Evolutionary conservation across 768 basidiomycete genomes (phyloP).

Genomic region (Mycena belliarum): DNA sequence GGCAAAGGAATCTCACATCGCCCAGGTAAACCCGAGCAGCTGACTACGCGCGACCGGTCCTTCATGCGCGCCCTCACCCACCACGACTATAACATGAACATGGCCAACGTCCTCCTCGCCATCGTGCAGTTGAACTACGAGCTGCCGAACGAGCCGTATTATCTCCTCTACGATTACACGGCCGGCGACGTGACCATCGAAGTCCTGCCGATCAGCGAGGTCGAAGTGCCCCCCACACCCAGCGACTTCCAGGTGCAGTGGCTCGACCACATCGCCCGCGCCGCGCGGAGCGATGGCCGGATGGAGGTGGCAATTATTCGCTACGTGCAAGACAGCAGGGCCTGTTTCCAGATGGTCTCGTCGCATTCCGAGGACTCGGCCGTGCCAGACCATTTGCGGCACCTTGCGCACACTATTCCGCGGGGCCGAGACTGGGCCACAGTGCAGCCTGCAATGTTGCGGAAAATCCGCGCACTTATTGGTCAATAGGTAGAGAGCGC

Average conservation of each 20-base stretch:
- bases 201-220: background rate
- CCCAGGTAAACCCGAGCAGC: background rate
- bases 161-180: background rate
- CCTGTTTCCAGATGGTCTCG: background rate
- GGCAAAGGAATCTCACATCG: background rate
- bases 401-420: background rate
- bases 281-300: background rate
- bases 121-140: no score
- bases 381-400: background rate
- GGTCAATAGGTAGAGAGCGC: no score
- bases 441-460: no score
- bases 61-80: background rate
- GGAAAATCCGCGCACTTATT: no score
- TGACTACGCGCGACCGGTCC: background rate
- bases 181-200: background rate
- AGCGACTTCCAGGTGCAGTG: background rate
- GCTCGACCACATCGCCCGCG: background rate
- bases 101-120: background rate
- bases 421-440: background rate
- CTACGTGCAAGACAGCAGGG: background rate
- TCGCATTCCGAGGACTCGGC: background rate
- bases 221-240: background rate
- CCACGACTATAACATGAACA: background rate
- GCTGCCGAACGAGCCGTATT: background rate
- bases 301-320: background rate